Conservation (phyloP, 805 yeast genomes). For the Tetrapisispora namnaoensis region DNA sequence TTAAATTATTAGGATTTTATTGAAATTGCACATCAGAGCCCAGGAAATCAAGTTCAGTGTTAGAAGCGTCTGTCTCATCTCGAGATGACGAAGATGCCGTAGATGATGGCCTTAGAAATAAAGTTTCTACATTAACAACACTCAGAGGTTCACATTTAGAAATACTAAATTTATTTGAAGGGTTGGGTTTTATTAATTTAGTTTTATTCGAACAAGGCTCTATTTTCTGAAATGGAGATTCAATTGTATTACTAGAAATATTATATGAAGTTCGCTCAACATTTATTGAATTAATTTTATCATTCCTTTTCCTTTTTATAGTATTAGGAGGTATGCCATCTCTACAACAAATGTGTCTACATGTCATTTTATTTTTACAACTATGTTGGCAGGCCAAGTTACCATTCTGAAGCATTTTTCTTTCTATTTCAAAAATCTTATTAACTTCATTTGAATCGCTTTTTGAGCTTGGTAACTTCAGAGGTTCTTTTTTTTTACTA, state of each 20-base stretch:
- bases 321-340: conserved; percentile 31
- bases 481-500: conserved; percentile 2
- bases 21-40: conserved; percentile 21
- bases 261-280: neutral
- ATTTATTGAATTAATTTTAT: no score
- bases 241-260: no score
- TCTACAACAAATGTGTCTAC: conserved; percentile 41
- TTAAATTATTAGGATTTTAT: neutral
- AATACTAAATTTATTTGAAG: no score
- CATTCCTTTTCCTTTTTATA: neutral
- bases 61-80: neutral
- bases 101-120: neutral
- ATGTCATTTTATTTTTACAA: conserved; percentile 32
- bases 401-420: conserved; percentile 17
- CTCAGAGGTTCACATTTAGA: no score
- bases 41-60: conserved; percentile 5
- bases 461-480: neutral
- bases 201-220: neutral
- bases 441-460: neutral
- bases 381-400: conserved; percentile 34
- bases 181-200: neutral
- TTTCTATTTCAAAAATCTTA: neutral
- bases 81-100: neutral
- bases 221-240: neutral
- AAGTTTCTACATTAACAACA: neutral